A percentile compares a stretch with the other conserved stretches of the same genome.
phyloP scores from a whole-genome alignment of 208 protist species.

The Crithidia sp. region DNA sequence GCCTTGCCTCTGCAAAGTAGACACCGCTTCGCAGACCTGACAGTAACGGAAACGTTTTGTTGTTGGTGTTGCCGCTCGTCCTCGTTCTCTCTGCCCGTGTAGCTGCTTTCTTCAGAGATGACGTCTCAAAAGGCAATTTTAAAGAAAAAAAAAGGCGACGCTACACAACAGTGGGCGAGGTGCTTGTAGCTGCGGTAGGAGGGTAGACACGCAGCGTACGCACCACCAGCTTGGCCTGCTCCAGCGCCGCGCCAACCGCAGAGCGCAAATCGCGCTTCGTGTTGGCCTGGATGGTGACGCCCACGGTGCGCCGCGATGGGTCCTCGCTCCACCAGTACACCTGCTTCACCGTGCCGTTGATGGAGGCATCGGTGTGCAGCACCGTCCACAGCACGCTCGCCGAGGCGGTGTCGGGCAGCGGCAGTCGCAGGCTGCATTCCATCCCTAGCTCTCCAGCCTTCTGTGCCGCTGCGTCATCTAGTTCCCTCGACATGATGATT shows the following conservation, averaged over 20 bases:
- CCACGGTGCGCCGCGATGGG: conserved; percentile 44
- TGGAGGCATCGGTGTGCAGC: conserved; percentile 41
- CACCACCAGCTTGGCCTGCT: conserved; percentile 60
- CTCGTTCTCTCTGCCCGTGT: too few relatives aligned
- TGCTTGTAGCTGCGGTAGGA: conserved; percentile 5
- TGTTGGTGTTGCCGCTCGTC: too few relatives aligned
- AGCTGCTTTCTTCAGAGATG: too few relatives aligned
- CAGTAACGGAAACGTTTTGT: too few relatives aligned
- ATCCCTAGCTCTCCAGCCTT: conserved; percentile 14
- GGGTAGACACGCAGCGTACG: conserved; percentile 58
- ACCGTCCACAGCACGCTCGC: conserved; percentile 51
- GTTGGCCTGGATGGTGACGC: conserved; percentile 32
- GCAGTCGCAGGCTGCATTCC: conserved; percentile 51
- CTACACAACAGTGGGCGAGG: neutral
- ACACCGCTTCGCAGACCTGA: too few relatives aligned
- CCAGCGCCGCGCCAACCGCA: conserved; percentile 46
- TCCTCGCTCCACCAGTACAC: conserved; percentile 50
- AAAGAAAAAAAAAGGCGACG: too few relatives aligned
- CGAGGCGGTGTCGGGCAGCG: conserved; percentile 40
- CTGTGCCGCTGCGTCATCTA: too few relatives aligned
- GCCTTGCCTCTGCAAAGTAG: too few relatives aligned
- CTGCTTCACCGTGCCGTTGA: conserved; percentile 40
- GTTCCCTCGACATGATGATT: too few relatives aligned
- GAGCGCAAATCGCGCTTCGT: conserved; percentile 44
- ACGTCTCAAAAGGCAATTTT: too few relatives aligned